Base-by-base conservation (phyloP, 192 early-diverging fungal species). In the Pecoramyces ruminantium region DNA sequence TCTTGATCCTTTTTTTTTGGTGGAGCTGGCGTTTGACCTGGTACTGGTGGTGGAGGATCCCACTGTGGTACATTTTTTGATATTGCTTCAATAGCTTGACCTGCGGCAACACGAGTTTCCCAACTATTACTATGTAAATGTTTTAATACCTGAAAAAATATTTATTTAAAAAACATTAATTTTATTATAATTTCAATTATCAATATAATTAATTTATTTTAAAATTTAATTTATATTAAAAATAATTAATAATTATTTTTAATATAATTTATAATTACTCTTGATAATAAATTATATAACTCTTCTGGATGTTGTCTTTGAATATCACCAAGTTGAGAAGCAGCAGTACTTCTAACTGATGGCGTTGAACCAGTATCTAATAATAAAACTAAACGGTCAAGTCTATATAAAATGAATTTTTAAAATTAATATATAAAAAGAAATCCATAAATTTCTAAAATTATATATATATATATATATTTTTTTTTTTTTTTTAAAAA, bases 61-160 rank as follows among this genome's bases (percentile, higher is more conserved):
- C 96, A 99, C 38, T 91, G 90, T 30, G 92, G 89, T 6, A 99
- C 96, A 85, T 97, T 94, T 42, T 88, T 85, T 77, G 95, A 94
- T 82, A 99, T 97, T 11, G 94, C 93, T 79, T 96, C 95, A 13
- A 99, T 84, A 13, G 98, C 96, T 58, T 92, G 89, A 4, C 93
- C 94, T 0, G 96, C 96, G n/a, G 98, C 98, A 38, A 93, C 90
- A 6, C 98, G 95, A 21, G 97, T 97, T 78, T 95, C 96, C 98
- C 98, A 99, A 82, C 89, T 90, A 83, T 92, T 92, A 84, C 92
- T 95, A 34, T 95, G 88, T 2, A 99, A 85, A 82, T 96, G 93
- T 30, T 93, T 92, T 4, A 96, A 83, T 15, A 96, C 93, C 93
- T 95, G 82, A 18, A n/a, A n/a, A n/a, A n/a, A n/a, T n/a, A n/a